phyloP scores from a whole-genome alignment of 192 early-diverging fungal species.

The Funneliformis geosporum region DNA sequence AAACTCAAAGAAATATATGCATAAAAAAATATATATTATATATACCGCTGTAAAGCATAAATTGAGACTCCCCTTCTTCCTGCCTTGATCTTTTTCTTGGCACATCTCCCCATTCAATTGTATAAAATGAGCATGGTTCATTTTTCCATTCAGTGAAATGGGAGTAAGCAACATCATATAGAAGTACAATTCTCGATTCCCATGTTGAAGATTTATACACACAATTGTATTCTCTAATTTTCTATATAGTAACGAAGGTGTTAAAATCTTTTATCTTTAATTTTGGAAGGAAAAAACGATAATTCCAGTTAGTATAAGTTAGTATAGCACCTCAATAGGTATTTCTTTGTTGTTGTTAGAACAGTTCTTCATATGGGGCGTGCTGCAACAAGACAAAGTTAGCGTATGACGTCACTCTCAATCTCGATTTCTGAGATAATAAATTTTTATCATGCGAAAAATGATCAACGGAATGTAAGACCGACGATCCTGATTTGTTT shows the following conservation, averaged over 20 bases:
- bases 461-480: too few species aligned
- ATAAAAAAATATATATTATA: too few species aligned
- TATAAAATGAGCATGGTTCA: background rate
- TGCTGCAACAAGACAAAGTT: too few species aligned
- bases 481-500: too few species aligned
- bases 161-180: constrained; percentile 10
- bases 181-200: background rate
- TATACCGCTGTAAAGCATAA: constrained; percentile 7
- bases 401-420: too few species aligned
- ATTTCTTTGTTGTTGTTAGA: background rate
- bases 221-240: background rate
- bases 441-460: too few species aligned
- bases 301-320: background rate
- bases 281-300: too few species aligned
- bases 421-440: too few species aligned
- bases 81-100: background rate
- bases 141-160: background rate
- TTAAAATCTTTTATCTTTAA: background rate
- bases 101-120: constrained; percentile 4
- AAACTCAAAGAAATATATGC: too few species aligned
- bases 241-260: background rate
- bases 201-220: background rate
- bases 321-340: background rate
- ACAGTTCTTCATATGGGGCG: background rate
- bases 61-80: background rate